A percentile compares a stretch with the other conserved stretches of the same genome.
Evolutionary conservation across 352 stramenopile genomes (phyloP).

Genomic region (Pythium apleroticum): DNA sequence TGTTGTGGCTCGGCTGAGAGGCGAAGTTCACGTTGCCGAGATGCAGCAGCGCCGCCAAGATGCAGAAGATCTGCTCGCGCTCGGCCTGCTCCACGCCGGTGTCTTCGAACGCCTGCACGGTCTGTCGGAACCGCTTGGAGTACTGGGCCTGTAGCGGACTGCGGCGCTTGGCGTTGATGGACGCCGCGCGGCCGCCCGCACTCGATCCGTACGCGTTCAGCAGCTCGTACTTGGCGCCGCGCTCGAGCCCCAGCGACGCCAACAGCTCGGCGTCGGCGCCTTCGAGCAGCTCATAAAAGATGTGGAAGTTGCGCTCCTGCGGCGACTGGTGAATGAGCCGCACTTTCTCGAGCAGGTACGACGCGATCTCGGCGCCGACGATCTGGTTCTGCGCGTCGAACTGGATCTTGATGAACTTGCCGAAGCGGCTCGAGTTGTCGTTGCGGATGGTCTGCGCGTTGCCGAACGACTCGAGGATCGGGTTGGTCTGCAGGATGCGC

Average conservation of each 20-base stretch:
- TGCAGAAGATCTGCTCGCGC: constrained; percentile 55
- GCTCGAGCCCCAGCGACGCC: constrained; percentile 58
- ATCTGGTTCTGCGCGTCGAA: constrained; percentile 84
- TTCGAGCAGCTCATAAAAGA: constrained; percentile 95
- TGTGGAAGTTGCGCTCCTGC: constrained; percentile 94
- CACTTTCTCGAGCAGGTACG: constrained; percentile 97
- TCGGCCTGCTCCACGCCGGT: constrained; percentile 61
- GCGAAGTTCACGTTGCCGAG: constrained; percentile 94
- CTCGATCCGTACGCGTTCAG: constrained; percentile 82
- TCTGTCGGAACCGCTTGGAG: constrained; percentile 59
- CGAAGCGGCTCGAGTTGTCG: constrained; percentile 95
- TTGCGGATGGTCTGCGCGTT: constrained; percentile 97
- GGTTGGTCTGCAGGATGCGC: constrained; percentile 95
- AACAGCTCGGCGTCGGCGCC: constrained; percentile 67
- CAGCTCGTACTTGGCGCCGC: constrained; percentile 81
- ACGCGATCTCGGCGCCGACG: constrained; percentile 92
- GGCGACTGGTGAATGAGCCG: constrained; percentile 92
- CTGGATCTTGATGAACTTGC: constrained; percentile 96
- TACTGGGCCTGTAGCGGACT: constrained; percentile 47
- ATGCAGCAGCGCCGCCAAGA: constrained; percentile 92
- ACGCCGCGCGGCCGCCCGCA: constrained; percentile 39
- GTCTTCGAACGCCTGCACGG: constrained; percentile 73
- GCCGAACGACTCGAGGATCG: constrained; percentile 97
- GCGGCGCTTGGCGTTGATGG: constrained; percentile 17
- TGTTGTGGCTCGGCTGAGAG: constrained; percentile 2